Conservation (phyloP, 2,329 filamentous ascomycete genomes). For the Huntiella abstrusa region DNA sequence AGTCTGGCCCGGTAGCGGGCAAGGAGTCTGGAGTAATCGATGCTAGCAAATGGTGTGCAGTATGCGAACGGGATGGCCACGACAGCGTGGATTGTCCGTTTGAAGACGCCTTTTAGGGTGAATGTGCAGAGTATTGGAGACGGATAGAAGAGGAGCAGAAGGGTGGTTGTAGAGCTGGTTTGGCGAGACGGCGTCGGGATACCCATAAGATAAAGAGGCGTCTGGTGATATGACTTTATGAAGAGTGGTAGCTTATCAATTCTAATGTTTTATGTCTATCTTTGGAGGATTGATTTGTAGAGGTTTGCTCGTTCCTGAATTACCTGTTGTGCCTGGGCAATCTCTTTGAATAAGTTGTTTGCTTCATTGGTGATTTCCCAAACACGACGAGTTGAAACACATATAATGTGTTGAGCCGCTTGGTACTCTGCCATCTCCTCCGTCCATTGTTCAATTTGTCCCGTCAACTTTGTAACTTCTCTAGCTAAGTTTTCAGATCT, state of each 20-base stretch:
- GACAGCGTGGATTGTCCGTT: slow-evolving; percentile 90
- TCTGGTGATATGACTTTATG: background rate
- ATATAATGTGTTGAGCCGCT: no score
- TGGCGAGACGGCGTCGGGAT: background rate
- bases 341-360: no score
- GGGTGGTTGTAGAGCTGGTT: background rate
- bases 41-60: slow-evolving; percentile 82
- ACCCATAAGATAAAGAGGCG: background rate
- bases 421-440: no score
- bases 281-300: no score
- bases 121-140: background rate
- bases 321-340: no score
- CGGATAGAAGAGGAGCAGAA: background rate
- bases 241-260: no score
- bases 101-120: slow-evolving; percentile 52
- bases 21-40: slow-evolving; percentile 66
- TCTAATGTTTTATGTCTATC: background rate
- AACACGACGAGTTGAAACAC: no score
- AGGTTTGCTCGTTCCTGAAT: no score
- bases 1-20: slow-evolving; percentile 51
- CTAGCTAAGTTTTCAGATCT: no score
- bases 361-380: no score
- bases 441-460: no score
- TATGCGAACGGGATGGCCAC: slow-evolving; percentile 91
- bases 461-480: no score